Evolutionary conservation across 305 asterid genomes (phyloP), one percentile per base, ranked within the genome.

Genomic region (Fraxinus sp.): DNA sequence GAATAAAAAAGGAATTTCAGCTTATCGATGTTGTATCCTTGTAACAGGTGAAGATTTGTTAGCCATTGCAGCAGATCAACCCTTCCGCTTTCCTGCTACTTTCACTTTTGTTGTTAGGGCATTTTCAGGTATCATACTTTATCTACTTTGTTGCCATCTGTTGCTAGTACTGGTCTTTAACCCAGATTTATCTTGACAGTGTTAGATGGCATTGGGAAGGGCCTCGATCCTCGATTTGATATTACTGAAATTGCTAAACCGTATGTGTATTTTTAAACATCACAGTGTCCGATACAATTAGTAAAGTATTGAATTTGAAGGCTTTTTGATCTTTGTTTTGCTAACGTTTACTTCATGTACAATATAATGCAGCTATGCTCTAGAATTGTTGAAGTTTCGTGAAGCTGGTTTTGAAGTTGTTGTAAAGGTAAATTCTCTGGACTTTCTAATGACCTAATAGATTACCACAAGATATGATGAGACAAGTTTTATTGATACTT

Each of bases 171-270:
- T 62, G 32, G 35, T 81, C 72, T 78, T 74, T 62, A 81, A 83
- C 74, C 88, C 13, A 76, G 70, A 55, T 14, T 41, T 79, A 41
- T 80, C 13, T 78, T 76, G 66, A 10, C 89, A 95, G 99, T 96
- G 84, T 90, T 96, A 91, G 99, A 96, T 89, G 99, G 98, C 86
- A 96, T 96, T 41, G 99, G 98, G 46, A 96, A 96, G 89, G 98
- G 99, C 81, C 99, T 96, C 8, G 98, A 96, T 88, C 93, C 99
- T 87, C 98, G 98, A 83, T 96, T 96, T 86, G 99, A 94, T 84
- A 96, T 96, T 89, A 93, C 98, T 14, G 99, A 96, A 91, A 96
- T 96, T 78, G 97, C 99, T 78, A 94, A 92, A 85, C 99, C 99
- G 99, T 96, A 88, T 92, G 98, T 83, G 77, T 44, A 74, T 20